A percentile compares a stretch with the other conserved stretches of the same genome.
These are phyloP conservation scores for Alectoria sarmentosa DNA, from an alignment of 495 filamentous ascomycete species.

Conservation along the genomic window DNA sequence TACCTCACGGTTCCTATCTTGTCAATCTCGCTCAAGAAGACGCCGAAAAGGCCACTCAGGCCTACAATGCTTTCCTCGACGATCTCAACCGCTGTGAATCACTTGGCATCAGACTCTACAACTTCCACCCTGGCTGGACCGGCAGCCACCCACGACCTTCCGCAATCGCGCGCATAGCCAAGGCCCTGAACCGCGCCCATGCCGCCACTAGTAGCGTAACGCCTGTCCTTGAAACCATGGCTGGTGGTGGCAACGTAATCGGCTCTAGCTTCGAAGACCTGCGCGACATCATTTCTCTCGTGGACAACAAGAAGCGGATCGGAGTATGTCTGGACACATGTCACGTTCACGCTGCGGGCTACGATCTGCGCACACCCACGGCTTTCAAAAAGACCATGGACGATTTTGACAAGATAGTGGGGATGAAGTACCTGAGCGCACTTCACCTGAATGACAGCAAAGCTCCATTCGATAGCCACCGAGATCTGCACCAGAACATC, in stretches of 20 bases:
- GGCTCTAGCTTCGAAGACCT: slow-evolving; percentile 81
- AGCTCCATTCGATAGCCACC: slow-evolving; percentile 66
- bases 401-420: slow-evolving; percentile 74
- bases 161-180: slow-evolving; percentile 72
- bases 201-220: slow-evolving; percentile 64
- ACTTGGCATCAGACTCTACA: slow-evolving; percentile 87
- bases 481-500: slow-evolving; percentile 91
- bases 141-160: slow-evolving; percentile 54
- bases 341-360: slow-evolving; percentile 88
- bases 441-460: slow-evolving; percentile 94
- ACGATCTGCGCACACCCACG: slow-evolving; percentile 72
- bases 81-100: slow-evolving; percentile 81
- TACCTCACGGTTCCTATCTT: slow-evolving; percentile 93
- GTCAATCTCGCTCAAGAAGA: slow-evolving; percentile 90
- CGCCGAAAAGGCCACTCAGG: slow-evolving; percentile 71
- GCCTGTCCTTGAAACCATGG: slow-evolving; percentile 93
- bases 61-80: slow-evolving; percentile 79
- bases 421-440: slow-evolving; percentile 70
- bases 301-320: slow-evolving; percentile 78
- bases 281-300: slow-evolving; percentile 66
- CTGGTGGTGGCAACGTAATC: slow-evolving; percentile 79
- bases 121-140: slow-evolving; percentile 90
- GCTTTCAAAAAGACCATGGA: slow-evolving; percentile 66
- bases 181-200: slow-evolving; percentile 72
- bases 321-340: slow-evolving; percentile 97